These are phyloP conservation scores for Claviceps sp. DNA, from an alignment of 2,329 filamentous ascomycete genomes.

Conservation along the genomic window DNA sequence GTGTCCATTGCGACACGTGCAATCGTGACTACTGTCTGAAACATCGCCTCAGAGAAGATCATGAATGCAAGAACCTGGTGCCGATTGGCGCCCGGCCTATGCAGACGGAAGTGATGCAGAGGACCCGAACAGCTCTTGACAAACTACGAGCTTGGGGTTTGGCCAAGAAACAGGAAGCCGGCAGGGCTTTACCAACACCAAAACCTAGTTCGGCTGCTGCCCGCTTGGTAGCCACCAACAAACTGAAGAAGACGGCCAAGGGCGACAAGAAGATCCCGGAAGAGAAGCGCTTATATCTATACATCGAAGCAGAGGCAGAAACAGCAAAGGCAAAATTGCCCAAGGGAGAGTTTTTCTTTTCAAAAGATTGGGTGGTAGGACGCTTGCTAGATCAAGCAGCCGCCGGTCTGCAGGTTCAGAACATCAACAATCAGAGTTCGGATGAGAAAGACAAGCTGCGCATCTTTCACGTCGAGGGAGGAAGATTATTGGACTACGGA, in stretches of 20 bases:
- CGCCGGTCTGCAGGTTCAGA: constrained; percentile 62
- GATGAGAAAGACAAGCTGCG: constrained; percentile 69
- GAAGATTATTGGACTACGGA: constrained; percentile 70
- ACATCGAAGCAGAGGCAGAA: constrained; percentile 80
- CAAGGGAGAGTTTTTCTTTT: constrained; percentile 69
- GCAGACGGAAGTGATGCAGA: constrained; percentile 40
- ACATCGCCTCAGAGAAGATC: constrained; percentile 65
- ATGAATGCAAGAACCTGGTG: constrained; percentile 69
- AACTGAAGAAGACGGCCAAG: constrained; percentile 76
- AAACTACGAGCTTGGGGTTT: constrained; percentile 70
- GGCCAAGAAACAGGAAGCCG: constrained; percentile 54
- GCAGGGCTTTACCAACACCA: constrained; percentile 44
- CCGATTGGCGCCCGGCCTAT: constrained; percentile 37
- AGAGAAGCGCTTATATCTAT: constrained; percentile 81
- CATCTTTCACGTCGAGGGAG: constrained; percentile 88
- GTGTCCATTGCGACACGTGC: constrained; percentile 58
- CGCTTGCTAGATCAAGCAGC: constrained; percentile 68
- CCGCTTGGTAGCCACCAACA: constrained; percentile 56
- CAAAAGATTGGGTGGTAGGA: constrained; percentile 79
- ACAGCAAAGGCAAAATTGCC: constrained; percentile 75
- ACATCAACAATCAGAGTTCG: constrained; percentile 66
- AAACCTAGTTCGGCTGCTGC: constrained; percentile 51
- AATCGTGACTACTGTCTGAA: constrained; percentile 66
- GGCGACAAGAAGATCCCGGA: constrained; percentile 69
- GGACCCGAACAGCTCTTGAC: constrained; percentile 60